These are phyloP conservation scores for Pleurotus pulmonarius DNA, from an alignment of 768 basidiomycete species.

Conservation along the genomic window DNA sequence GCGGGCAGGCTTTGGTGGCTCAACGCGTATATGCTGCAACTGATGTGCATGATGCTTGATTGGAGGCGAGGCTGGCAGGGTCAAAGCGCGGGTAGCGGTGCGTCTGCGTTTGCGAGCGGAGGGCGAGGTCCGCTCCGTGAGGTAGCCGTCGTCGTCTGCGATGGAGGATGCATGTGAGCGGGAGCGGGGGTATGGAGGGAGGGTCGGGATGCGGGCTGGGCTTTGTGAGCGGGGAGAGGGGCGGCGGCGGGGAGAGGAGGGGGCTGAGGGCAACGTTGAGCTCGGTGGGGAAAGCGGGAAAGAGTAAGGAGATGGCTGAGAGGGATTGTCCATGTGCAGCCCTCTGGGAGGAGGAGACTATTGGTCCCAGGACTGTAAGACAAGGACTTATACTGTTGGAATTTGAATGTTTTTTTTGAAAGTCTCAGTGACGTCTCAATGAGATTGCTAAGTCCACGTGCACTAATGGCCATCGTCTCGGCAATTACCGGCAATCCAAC, in stretches of 20 bases:
- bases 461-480: background rate
- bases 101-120: constrained; percentile 23
- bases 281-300: constrained; percentile 48
- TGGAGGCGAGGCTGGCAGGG: constrained; percentile 11
- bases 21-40: constrained; percentile 18
- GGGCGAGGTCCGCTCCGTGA: constrained; percentile 34
- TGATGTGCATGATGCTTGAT: constrained; percentile 4
- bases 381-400: constrained; percentile 2
- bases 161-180: constrained; percentile 24
- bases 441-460: constrained; percentile 8
- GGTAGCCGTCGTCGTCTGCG: constrained; percentile 37
- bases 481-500: constrained; percentile 9
- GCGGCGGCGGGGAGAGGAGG: constrained; percentile 19
- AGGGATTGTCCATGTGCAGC: constrained; percentile 4
- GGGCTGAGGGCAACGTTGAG: constrained; percentile 28
- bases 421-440: constrained; percentile 1
- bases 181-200: constrained; percentile 20
- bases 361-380: constrained; percentile 6
- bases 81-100: constrained; percentile 26
- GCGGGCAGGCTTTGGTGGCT: constrained; percentile 26
- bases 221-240: constrained; percentile 13
- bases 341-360: constrained; percentile 3
- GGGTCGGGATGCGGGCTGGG: constrained; percentile 10
- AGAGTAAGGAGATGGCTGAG: constrained; percentile 14
- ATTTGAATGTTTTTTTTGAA: constrained; percentile 1